Evolutionary conservation across 768 basidiomycete genomes (phyloP).

Genomic region (Mycena latifolia): DNA sequence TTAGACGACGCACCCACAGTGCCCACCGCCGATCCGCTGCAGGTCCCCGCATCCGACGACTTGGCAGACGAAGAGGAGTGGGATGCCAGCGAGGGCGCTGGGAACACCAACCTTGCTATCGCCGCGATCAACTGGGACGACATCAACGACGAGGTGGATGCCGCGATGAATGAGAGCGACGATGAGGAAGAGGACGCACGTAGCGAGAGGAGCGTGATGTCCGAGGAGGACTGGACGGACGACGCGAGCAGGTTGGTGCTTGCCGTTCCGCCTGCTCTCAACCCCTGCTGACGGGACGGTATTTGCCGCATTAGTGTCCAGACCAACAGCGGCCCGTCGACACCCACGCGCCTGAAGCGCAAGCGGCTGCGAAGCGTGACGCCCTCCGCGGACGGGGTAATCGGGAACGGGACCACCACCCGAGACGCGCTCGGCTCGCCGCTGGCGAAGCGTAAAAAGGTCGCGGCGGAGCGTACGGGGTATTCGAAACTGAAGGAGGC

Average conservation of each 20-base stretch:
- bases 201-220: conserved; percentile 55
- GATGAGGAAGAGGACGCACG: conserved; percentile 58
- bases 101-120: conserved; percentile 57
- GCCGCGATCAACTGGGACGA: conserved; percentile 84
- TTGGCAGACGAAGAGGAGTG: conserved; percentile 43
- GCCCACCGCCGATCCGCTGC: conserved; percentile 60
- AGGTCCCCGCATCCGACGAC: conserved; percentile 46
- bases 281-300: not conserved
- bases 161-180: conserved; percentile 85
- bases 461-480: conserved; percentile 74
- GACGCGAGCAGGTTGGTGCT: conserved; percentile 55
- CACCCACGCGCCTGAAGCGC: conserved; percentile 63
- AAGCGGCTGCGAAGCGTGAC: conserved; percentile 82
- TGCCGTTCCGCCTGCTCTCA: not conserved
- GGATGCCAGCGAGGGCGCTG: conserved; percentile 15
- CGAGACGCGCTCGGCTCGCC: conserved; percentile 69
- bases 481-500: conserved; percentile 78
- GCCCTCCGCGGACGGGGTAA: conserved; percentile 68
- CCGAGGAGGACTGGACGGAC: conserved; percentile 70
- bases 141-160: conserved; percentile 90
- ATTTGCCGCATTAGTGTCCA: conserved; percentile 38
- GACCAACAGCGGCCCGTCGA: conserved; percentile 45
- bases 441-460: conserved; percentile 84
- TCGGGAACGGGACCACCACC: conserved; percentile 51
- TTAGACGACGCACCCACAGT: conserved; percentile 54